Percentiles rank a stretch among this genome's conserved stretches.
Evolutionary conservation across 352 stramenopile species (phyloP).

Genomic region (Globisporangium paddicum): DNA sequence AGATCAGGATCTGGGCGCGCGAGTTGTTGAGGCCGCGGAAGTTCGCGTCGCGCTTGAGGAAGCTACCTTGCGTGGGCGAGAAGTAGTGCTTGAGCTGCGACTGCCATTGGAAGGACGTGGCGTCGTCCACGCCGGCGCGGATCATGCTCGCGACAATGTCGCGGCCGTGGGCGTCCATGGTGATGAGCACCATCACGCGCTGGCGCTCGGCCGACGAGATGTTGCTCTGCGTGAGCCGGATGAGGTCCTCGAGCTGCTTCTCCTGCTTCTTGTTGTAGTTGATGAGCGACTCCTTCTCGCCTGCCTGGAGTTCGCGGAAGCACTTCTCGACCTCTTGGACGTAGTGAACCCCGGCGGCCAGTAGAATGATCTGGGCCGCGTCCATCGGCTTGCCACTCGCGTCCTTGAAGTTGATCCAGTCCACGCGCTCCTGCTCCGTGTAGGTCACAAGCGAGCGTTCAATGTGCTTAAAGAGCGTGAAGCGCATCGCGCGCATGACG

Average conservation of each 20-base stretch:
- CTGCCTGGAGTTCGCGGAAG: slow-evolving; percentile 69
- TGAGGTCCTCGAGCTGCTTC: slow-evolving; percentile 92
- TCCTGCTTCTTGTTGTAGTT: slow-evolving; percentile 93
- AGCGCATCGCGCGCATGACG: slow-evolving; percentile 92
- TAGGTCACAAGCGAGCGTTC: slow-evolving; percentile 91
- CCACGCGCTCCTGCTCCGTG: slow-evolving; percentile 85
- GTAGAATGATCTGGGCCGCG: slow-evolving; percentile 94
- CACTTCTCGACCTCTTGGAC: slow-evolving; percentile 89
- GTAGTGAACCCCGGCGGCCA: slow-evolving; percentile 92
- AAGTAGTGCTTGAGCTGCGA: slow-evolving; percentile 96
- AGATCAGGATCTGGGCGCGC: slow-evolving; percentile 87
- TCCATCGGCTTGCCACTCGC: slow-evolving; percentile 83
- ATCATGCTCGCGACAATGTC: slow-evolving; percentile 97
- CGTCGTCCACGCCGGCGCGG: slow-evolving; percentile 78
- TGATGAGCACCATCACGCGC: slow-evolving; percentile 95
- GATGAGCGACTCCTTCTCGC: slow-evolving; percentile 83
- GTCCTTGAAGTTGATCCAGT: slow-evolving; percentile 97
- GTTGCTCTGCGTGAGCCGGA: slow-evolving; percentile 89
- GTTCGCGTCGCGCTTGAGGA: slow-evolving; percentile 88
- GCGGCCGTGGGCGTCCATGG: slow-evolving; percentile 93
- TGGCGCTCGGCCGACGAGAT: slow-evolving; percentile 91
- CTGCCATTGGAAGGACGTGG: slow-evolving; percentile 92
- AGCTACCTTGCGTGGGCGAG: slow-evolving; percentile 80
- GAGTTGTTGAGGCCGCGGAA: slow-evolving; percentile 81
- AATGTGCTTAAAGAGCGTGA: slow-evolving; percentile 94